Base-by-base conservation (phyloP, 2,329 filamentous ascomycete species). In the Fusarium liriodendri region DNA sequence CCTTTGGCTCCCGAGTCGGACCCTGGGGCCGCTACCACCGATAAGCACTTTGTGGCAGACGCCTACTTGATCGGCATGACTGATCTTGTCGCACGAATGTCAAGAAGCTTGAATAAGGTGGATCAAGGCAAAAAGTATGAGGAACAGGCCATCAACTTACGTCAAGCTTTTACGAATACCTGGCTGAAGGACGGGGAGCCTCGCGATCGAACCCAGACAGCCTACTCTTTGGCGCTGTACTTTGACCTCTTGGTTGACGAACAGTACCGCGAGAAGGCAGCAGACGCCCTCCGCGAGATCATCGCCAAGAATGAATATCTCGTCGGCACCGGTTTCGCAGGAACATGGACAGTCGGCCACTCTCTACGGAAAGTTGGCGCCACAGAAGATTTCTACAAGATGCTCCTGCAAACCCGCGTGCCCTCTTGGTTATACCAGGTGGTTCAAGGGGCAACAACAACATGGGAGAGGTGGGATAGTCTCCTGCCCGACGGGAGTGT, bases 391-490 rank as follows among this genome's bases (percentile, higher is more conserved):
- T 82, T 83, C 63, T 89, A 89, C 72, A 80, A 80, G 20, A 88
- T 89, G 85, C 79, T 89, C 1, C 79, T 85, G 6, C 82, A 87
- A 73, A 85, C 82, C 6, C 75, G 81, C 4, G 82, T 83, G 1
- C 86, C 86, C 0, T 85, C 83, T 0, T 88, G 86, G 86, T 75
- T 88, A 1, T 88, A 87, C 61, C 85, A 84, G 9, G 82, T 88
- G 6, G 82, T 80, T 1, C 83, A 85, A 82, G 80, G 80, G 11
- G 86, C 82, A 0, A 88, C 87, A 0, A 88, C 86, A 0, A 86
- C 84, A 0, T 88, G 86, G 86, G 86, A 88, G 69, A 82, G 87
- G 2, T 88, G 87, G 87, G 85, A 88, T 61, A 84, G 82, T 20
- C 77, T 88, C 35, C 73, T 87, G 42, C 20, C 42, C 4, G 42